A percentile compares a stretch with the other conserved stretches of the same genome.
Evolutionary conservation across 208 protist species (phyloP).

Genomic region (Trypanosoma brucei): DNA sequence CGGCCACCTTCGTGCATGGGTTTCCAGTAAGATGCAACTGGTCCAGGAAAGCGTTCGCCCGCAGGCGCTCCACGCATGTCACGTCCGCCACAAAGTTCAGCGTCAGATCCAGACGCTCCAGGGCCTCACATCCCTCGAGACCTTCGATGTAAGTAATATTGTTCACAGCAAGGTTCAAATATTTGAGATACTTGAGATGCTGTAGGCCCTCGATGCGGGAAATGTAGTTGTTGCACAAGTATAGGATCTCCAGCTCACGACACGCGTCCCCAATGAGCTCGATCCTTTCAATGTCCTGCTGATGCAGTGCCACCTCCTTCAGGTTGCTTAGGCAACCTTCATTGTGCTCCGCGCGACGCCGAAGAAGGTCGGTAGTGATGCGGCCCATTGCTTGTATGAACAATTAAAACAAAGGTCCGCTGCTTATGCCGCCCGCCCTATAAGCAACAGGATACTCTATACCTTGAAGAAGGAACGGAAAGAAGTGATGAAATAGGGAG

Average conservation of each 20-base stretch:
- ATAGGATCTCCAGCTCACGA: constrained; percentile 93
- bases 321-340: constrained; percentile 92
- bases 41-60: constrained; percentile 76
- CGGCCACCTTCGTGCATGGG: constrained; percentile 84
- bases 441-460: too few species aligned
- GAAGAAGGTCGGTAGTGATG: constrained; percentile 91
- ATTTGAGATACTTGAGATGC: constrained; percentile 94
- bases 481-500: too few species aligned
- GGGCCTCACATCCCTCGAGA: constrained; percentile 90
- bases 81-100: constrained; percentile 94
- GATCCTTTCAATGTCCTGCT: constrained; percentile 94
- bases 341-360: constrained; percentile 96
- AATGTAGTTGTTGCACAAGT: constrained; percentile 97
- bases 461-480: too few species aligned
- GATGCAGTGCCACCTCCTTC: constrained; percentile 95
- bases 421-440: not conserved
- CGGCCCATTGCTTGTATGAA: constrained; percentile 37
- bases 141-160: constrained; percentile 93
- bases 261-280: constrained; percentile 83
- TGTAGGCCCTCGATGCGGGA: constrained; percentile 90
- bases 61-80: constrained; percentile 68
- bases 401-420: constrained; percentile 1
- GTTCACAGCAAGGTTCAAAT: constrained; percentile 97
- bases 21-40: constrained; percentile 95
- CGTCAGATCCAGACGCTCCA: constrained; percentile 96